Conservation (phyloP, 768 basidiomycete genomes). For the Podaxis sp. region DNA sequence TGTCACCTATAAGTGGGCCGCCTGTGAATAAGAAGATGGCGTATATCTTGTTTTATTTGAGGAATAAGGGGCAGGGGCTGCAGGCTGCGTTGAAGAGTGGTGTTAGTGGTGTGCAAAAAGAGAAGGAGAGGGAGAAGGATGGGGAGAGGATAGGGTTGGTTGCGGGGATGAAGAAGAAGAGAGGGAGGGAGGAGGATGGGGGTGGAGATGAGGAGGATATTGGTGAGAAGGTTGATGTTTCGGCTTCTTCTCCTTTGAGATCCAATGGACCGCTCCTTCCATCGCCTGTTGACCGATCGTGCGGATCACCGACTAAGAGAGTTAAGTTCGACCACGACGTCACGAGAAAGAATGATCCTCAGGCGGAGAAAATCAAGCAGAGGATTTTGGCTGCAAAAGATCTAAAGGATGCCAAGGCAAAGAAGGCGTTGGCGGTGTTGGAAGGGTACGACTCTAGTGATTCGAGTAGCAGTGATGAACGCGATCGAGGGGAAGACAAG, state of each 20-base stretch:
- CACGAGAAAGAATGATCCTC: constrained; percentile 21
- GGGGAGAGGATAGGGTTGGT: constrained; percentile 36
- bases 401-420: constrained; percentile 18
- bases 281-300: constrained; percentile 29
- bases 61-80: constrained; percentile 70
- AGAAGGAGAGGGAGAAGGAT: not conserved
- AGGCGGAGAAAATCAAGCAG: constrained; percentile 25
- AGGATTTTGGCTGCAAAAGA: constrained; percentile 24
- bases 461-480: constrained; percentile 17
- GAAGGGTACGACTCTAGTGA: constrained; percentile 23
- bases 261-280: constrained; percentile 71
- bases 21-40: constrained; percentile 73
- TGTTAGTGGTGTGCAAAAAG: constrained; percentile 13
- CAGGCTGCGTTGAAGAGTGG: constrained; percentile 51
- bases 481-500: constrained; percentile 11
- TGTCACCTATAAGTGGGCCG: constrained; percentile 35
- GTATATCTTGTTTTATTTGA: constrained; percentile 91
- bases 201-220: constrained; percentile 43
- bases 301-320: constrained; percentile 21
- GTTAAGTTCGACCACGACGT: not conserved
- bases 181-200: constrained; percentile 34
- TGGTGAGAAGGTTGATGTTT: constrained; percentile 38
- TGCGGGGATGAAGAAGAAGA: constrained; percentile 47
- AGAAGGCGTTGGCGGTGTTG: constrained; percentile 21
- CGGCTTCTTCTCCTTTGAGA: constrained; percentile 16